A percentile compares a stretch with the other conserved stretches of the same genome.
Conservation (phyloP, 179 eudicot genomes). For the Silene vulgaris region DNA sequence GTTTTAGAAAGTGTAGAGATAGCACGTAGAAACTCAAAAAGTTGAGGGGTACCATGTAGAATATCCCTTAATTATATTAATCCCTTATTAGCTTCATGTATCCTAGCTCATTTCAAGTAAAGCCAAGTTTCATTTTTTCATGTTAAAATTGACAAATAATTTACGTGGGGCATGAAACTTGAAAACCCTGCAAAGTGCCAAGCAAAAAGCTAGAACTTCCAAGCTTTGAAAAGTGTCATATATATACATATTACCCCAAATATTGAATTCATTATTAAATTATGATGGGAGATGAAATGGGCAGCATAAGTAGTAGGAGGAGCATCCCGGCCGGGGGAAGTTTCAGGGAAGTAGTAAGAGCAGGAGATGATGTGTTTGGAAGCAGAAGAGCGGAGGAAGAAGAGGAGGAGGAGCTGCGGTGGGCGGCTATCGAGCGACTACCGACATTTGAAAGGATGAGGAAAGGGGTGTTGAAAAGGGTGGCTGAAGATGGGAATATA, state of each 20-base stretch:
- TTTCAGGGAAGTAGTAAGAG: slow-evolving; percentile 22
- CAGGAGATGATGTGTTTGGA: slow-evolving; percentile 21
- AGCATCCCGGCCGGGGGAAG: slow-evolving; percentile 23
- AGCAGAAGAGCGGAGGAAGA: slow-evolving; percentile 32
- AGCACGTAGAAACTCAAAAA: no score
- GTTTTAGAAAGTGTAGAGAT: no score
- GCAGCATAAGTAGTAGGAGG: slow-evolving; percentile 20
- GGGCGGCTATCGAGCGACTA: slow-evolving; percentile 95
- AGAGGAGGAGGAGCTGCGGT: slow-evolving; percentile 75
- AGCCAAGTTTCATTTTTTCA: no score
- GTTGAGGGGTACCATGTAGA: no score
- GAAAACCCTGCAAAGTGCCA: slow-evolving; percentile 7
- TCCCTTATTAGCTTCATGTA: no score
- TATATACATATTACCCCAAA: no score
- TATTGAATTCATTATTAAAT: background rate
- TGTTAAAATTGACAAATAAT: no score
- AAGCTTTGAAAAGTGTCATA: background rate
- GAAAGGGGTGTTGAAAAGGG: slow-evolving; percentile 53
- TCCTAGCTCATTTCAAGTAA: no score
- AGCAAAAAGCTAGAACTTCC: background rate
- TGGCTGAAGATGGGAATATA: slow-evolving; percentile 57
- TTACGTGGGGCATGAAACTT: slow-evolving; percentile 15
- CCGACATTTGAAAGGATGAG: slow-evolving; percentile 71
- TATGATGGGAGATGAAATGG: slow-evolving; percentile 22
- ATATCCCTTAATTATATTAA: no score